phyloP scores from a whole-genome alignment of 805 yeast species.

The Yarrowia yakushimensis region DNA sequence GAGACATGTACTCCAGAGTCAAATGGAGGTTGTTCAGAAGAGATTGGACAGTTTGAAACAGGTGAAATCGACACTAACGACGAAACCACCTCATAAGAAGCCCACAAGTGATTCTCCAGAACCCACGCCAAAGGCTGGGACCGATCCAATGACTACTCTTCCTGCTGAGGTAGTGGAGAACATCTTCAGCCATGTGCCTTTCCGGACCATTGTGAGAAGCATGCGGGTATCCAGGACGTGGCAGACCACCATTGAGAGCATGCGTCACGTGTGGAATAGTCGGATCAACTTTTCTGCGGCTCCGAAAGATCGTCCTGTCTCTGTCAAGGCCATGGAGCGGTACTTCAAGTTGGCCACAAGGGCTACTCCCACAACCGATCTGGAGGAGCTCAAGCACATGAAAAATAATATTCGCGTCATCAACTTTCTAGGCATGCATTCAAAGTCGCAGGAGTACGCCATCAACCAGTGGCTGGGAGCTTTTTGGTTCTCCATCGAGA shows the following conservation, averaged over 20 bases:
- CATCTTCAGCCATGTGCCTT: constrained; percentile 4
- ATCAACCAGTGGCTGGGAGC: not conserved
- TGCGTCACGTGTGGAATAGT: constrained; percentile 20
- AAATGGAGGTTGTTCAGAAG: not conserved
- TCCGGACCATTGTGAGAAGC: not conserved
- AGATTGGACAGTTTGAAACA: not conserved
- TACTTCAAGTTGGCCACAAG: constrained; percentile 8
- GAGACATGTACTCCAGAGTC: not conserved
- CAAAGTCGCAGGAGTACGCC: constrained; percentile 19
- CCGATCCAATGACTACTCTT: not conserved
- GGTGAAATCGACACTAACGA: not conserved
- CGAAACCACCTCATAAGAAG: not conserved
- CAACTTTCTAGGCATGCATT: constrained; percentile 6
- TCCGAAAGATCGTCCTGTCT: constrained; percentile 1
- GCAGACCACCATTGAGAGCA: not conserved
- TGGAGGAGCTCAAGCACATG: not conserved
- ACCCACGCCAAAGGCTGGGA: not conserved
- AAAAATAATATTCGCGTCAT: not conserved
- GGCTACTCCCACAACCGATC: not conserved
- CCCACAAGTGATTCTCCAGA: not conserved
- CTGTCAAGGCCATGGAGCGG: constrained; percentile 17
- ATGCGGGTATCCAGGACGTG: constrained; percentile 6
- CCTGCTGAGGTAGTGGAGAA: constrained; percentile 15
- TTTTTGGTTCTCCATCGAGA: constrained; percentile 5
- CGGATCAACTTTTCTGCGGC: constrained; percentile 18